A percentile compares a stretch with the other conserved stretches of the same genome.
Conservation (phyloP, 225 moss, liverwort and hornwort genomes). For the Antitrichia curtipendula region DNA sequence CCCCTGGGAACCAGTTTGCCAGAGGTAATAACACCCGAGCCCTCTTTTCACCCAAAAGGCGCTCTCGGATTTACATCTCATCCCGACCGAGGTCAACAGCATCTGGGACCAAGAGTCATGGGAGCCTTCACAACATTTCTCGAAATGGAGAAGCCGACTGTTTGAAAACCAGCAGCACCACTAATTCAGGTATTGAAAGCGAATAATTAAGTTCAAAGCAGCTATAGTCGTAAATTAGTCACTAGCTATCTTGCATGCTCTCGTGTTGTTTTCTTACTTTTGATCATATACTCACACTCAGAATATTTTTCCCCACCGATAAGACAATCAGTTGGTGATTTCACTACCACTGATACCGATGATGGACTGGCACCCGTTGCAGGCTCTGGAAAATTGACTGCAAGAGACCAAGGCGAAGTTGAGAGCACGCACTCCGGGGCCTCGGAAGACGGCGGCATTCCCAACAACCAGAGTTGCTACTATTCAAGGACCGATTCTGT, state of each 20-base stretch:
- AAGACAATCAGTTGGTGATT: background rate
- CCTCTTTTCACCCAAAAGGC: constrained; percentile 18
- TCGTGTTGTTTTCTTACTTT: background rate
- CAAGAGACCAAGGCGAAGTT: constrained; percentile 1
- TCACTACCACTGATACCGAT: background rate
- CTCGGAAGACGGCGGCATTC: constrained; percentile 8
- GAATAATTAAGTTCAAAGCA: background rate
- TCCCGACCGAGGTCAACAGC: background rate
- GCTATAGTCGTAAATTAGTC: background rate
- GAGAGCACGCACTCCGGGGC: constrained; percentile 10
- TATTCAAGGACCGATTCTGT: background rate
- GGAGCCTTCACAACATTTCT: background rate
- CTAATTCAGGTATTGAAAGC: background rate
- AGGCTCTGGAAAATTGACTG: background rate
- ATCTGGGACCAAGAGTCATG: background rate
- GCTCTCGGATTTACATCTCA: constrained; percentile 17
- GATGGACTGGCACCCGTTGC: background rate
- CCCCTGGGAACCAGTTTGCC: background rate
- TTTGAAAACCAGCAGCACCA: background rate
- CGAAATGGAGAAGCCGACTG: constrained; percentile 3
- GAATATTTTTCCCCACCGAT: background rate
- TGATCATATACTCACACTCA: background rate
- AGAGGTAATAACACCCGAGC: background rate
- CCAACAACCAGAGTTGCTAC: constrained; percentile 15
- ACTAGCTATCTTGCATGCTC: background rate